phyloP scores from a whole-genome alignment of 306 rosid species.

The Glycine soja region DNA sequence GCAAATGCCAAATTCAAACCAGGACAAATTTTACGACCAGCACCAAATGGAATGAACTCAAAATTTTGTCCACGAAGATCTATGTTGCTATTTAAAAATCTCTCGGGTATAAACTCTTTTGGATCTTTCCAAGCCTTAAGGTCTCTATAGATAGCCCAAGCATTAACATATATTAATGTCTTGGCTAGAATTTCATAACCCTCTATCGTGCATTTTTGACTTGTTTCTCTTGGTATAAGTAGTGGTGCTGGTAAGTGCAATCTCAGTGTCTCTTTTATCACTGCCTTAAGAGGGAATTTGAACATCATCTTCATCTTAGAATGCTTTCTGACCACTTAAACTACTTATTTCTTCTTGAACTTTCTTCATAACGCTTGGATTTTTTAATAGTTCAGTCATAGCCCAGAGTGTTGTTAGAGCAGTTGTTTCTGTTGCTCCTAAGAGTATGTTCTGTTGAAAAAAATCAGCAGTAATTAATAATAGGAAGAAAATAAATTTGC shows the following conservation, averaged over 20 bases:
- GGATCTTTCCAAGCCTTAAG: constrained; percentile 36
- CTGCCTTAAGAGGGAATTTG: constrained; percentile 17
- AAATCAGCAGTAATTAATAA: no score
- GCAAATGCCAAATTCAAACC: background rate
- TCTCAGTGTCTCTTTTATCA: constrained; percentile 44
- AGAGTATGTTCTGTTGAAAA: background rate
- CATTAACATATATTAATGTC: constrained; percentile 33
- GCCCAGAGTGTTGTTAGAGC: background rate
- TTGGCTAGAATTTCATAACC: constrained; percentile 5
- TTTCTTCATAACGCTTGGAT: constrained; percentile 10
- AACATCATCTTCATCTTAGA: background rate
- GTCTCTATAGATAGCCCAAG: constrained; percentile 38
- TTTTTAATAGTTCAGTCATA: background rate
- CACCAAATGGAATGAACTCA: constrained; percentile 35
- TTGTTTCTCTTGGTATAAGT: constrained; percentile 32
- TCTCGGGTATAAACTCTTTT: constrained; percentile 30
- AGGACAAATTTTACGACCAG: constrained; percentile 27
- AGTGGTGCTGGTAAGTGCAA: background rate
- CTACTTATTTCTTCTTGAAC: constrained; percentile 40
- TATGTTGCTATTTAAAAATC: background rate
- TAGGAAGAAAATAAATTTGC: no score
- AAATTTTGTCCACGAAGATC: constrained; percentile 35
- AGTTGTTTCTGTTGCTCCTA: constrained; percentile 17
- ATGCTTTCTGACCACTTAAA: background rate
- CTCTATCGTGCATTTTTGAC: background rate